Conservation (phyloP, 2,329 filamentous ascomycete species). For the Penicillium freii region DNA sequence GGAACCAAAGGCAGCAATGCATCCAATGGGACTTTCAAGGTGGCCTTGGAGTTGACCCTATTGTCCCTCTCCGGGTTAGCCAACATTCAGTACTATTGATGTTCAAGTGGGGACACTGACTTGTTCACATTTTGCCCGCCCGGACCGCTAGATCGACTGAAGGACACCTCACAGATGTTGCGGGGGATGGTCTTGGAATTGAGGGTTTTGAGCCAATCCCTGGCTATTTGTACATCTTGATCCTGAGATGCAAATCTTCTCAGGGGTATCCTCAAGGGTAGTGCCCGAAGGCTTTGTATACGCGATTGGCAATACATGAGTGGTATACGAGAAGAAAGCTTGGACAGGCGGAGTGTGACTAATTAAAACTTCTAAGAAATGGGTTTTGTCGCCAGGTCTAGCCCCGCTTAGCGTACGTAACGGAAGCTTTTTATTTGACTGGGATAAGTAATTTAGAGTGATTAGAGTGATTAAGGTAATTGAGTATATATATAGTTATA, state of each 20-base stretch:
- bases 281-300: constrained; percentile 4
- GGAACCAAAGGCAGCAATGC: constrained; percentile 56
- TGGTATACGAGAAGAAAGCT: neutral
- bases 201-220: constrained; percentile 57
- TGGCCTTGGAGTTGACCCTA: constrained; percentile 67
- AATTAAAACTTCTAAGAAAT: constrained; percentile 8
- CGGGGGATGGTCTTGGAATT: constrained; percentile 55
- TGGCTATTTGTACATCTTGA: constrained; percentile 41
- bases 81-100: constrained; percentile 2
- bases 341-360: constrained; percentile 10
- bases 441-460: neutral
- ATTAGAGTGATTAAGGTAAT: neutral
- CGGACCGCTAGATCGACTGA: constrained; percentile 63
- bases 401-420: constrained; percentile 7
- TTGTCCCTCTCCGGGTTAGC: constrained; percentile 4
- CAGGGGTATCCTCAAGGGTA: constrained; percentile 17
- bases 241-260: constrained; percentile 32
- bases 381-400: neutral
- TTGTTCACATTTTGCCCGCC: constrained; percentile 70
- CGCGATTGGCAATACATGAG: constrained; percentile 6
- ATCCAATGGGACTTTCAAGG: constrained; percentile 56
- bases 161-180: constrained; percentile 58
- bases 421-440: neutral
- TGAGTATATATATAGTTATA: too few species aligned
- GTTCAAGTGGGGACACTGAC: constrained; percentile 42